Evolutionary conservation across 352 stramenopile genomes (phyloP), one percentile per base, ranked within the genome.

Genomic region (Thraustochytrium sp.): DNA sequence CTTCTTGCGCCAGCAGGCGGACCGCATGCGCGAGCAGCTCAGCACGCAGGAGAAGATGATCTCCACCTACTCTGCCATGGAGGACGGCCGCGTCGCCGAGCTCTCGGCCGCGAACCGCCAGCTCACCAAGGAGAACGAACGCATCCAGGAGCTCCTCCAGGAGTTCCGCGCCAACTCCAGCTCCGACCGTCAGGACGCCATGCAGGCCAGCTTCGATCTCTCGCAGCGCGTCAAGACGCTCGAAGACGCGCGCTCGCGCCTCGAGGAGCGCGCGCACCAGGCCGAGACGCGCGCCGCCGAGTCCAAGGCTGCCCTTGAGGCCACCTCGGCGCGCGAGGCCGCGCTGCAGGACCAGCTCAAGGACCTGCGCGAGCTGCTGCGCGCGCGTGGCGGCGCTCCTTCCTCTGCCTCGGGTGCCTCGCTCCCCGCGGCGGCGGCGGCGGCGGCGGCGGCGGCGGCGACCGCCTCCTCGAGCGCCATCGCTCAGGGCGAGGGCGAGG

Each of bases 81-180:
- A 72, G 46, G 59, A 77, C 68, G 65, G 49, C 3, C 42, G 65
- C 46, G 65, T 77, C 42, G 65, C 42, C 36, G 49, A 55, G 34
- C 65, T 77, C 26, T 18, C 42, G 13, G 40, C 42, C 1, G 31
- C 65, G 9, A 46, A 62, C 29, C 21, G 26, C 5, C 42, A 29
- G 42, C 65, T 77, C 40, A 38, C 42, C 42, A 77, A 77, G 42
- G 65, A 77, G 65, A 77, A 77, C 65, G 91, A 92, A 74, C 85
- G 92, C 77, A 31, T 94, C 34, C 89, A 93, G 46, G 89, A 92
- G 34, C 74, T 87, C n/a, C 76, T 94, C 3, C 90, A 94, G 26
- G 82, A 89, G 76, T 82, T 90, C 23, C 89, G 87, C 26, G 51
- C 65, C 34, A 90, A 93, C 26, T 85, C 61, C 38, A 91, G 90